Base-by-base conservation (phyloP, 306 rosid genomes). In the Cucurbita ficifolia region DNA sequence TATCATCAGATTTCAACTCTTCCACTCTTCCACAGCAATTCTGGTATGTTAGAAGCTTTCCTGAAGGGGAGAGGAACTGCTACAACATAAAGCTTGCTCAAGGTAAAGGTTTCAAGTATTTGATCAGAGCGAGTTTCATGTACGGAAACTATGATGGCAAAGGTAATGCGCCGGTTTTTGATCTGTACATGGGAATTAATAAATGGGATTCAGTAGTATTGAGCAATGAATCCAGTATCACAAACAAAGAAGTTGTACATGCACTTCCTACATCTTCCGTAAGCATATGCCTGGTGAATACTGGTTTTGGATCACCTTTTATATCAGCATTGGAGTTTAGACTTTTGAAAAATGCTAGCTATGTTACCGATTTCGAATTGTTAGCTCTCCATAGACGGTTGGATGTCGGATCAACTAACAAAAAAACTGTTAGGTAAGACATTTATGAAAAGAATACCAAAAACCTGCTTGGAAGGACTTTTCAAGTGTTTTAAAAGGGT, bases 261-360 rank as follows among this genome's bases (percentile, higher is more conserved):
- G 21, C 67, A 4, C 83, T 87, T 4, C 22, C 78, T 9, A 40
- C n/a, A 8, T 53, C 83, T 38, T 79, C 79, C 22, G 22, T 88
- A 8, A 22, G 72, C 18, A 40, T 76, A 0, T 87, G 92, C 78
- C 74, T 87, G 3, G 88, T 80, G 55, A 83, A 85, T 76, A 82
- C 75, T 4, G 85, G 83, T 4, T 61, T 14, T 8, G 86, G 89
- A 22, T 80, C 76, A 45, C 89, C 87, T 1, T 81, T 87, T 63
- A 62, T 87, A 53, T 83, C 92, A 12, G 76, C 82, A 21, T 51
- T 87, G 65, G 85, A 83, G 76, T 77, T 87, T 6, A 78, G 89
- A 75, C 70, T 73, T 60, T 52, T 87, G 79, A 21, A 36, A 1
- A 74, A 78, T 46, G 1, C 13, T 18, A 10, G 70, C 21, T 85